Conservation (phyloP, 192 early-diverging fungal species). For the Jimgerdemannia flammicorona region DNA sequence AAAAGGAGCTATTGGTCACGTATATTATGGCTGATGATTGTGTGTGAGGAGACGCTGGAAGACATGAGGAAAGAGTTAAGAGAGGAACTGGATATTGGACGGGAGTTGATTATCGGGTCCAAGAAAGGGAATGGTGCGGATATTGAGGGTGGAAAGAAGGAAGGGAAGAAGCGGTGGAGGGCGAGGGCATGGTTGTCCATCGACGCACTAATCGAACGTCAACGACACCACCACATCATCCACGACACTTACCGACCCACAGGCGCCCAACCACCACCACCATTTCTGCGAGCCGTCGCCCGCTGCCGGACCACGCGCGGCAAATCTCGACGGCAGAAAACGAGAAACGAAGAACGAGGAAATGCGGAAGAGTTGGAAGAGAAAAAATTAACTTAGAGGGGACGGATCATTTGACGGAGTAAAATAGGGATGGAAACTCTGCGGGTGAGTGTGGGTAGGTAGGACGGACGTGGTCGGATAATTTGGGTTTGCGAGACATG, state of each 20-base stretch:
- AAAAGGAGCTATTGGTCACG: conserved; percentile 41
- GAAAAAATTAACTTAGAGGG: conserved; percentile 16
- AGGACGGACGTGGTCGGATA: too few relatives aligned
- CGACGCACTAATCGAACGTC: too few relatives aligned
- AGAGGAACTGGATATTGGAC: conserved; percentile 20
- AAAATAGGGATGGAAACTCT: not conserved
- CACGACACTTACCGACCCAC: too few relatives aligned
- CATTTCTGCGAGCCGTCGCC: too few relatives aligned
- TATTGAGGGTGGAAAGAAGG: not conserved
- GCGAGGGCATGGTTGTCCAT: conserved; percentile 11
- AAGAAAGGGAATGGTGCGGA: not conserved
- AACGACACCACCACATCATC: too few relatives aligned
- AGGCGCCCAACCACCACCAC: too few relatives aligned
- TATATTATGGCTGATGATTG: conserved; percentile 36
- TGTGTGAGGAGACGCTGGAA: conserved; percentile 24
- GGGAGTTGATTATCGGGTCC: not conserved
- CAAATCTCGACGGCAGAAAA: not conserved
- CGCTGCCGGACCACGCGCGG: too few relatives aligned
- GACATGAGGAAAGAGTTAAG: conserved; percentile 16
- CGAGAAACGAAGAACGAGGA: not conserved
- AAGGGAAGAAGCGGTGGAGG: conserved; percentile 2
- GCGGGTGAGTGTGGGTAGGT: too few relatives aligned
- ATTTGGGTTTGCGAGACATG: too few relatives aligned
- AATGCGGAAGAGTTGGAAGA: conserved; percentile 16
- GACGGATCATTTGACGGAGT: conserved; percentile 3